These are phyloP conservation scores for Phlebiopsis gigantea DNA, from an alignment of 768 basidiomycete genomes.

Conservation along the genomic window DNA sequence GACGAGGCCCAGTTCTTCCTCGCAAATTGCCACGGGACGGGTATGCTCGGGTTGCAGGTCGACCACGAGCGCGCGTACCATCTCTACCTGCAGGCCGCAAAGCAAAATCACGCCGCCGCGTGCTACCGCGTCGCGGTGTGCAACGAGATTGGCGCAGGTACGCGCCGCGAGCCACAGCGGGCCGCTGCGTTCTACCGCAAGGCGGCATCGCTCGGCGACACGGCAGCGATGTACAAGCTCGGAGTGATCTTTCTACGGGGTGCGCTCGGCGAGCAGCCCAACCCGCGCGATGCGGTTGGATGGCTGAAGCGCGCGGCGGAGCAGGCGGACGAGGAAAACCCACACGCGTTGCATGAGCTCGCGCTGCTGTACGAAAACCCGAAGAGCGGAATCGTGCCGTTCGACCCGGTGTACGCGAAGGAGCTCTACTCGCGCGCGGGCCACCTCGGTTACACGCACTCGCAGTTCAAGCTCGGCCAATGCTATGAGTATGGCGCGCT, in stretches of 20 bases:
- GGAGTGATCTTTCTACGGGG: constrained; percentile 95
- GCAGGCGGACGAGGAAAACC: constrained; percentile 97
- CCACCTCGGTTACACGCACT: constrained; percentile 90
- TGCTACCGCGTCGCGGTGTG: constrained; percentile 97
- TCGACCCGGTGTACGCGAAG: constrained; percentile 79
- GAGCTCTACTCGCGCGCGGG: constrained; percentile 78
- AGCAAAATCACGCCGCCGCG: constrained; percentile 93
- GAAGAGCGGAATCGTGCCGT: constrained; percentile 60
- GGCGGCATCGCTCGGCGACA: constrained; percentile 93
- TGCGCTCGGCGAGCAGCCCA: constrained; percentile 72
- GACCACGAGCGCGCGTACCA: constrained; percentile 98
- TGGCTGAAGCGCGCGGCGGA: constrained; percentile 95
- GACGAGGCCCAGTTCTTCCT: constrained; percentile 98
- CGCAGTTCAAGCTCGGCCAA: constrained; percentile 93
- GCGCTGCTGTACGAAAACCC: constrained; percentile 77
- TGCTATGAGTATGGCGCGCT: constrained; percentile 92
- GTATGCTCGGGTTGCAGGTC: constrained; percentile 90
- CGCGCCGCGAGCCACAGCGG: constrained; percentile 78
- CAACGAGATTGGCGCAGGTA: constrained; percentile 97
- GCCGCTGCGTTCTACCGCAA: constrained; percentile 97
- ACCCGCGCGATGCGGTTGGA: constrained; percentile 86
- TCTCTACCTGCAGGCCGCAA: constrained; percentile 93
- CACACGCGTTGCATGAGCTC: constrained; percentile 96
- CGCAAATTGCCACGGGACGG: constrained; percentile 95
- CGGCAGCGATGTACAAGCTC: constrained; percentile 99